phyloP scores from a whole-genome alignment of 306 rosid genomes.

The Sphenostylis stenocarpa region DNA sequence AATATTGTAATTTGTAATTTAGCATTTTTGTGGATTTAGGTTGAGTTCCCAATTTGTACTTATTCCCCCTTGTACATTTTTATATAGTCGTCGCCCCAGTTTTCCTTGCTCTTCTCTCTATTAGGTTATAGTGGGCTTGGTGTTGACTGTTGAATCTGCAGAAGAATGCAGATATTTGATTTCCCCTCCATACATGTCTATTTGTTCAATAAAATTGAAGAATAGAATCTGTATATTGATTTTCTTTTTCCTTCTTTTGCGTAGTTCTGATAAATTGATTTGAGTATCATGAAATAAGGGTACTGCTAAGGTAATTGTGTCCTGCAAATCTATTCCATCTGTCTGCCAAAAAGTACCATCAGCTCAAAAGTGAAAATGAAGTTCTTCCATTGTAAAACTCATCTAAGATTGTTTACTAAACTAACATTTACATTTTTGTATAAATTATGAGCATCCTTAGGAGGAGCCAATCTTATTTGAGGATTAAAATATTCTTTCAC shows the following conservation, averaged over 20 bases:
- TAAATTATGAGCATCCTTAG: no score
- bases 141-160: constrained; percentile 71
- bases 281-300: neutral
- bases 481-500: no score
- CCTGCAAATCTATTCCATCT: no score
- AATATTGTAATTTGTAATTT: constrained; percentile 41
- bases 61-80: constrained; percentile 67
- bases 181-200: constrained; percentile 27
- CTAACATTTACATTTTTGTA: no score
- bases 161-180: constrained; percentile 71
- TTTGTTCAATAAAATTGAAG: constrained; percentile 44
- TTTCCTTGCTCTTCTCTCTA: constrained; percentile 48
- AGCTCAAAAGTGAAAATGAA: no score
- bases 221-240: neutral
- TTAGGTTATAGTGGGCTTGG: constrained; percentile 44
- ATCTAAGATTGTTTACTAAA: no score
- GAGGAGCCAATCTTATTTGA: no score
- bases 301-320: no score
- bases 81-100: constrained; percentile 60
- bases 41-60: constrained; percentile 52
- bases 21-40: constrained; percentile 44
- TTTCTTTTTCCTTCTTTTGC: neutral
- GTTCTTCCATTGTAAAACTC: no score
- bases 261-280: neutral
- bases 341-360: no score